Base-by-base conservation (phyloP, 2,329 filamentous ascomycete species). In the Trichoderma sp. region DNA sequence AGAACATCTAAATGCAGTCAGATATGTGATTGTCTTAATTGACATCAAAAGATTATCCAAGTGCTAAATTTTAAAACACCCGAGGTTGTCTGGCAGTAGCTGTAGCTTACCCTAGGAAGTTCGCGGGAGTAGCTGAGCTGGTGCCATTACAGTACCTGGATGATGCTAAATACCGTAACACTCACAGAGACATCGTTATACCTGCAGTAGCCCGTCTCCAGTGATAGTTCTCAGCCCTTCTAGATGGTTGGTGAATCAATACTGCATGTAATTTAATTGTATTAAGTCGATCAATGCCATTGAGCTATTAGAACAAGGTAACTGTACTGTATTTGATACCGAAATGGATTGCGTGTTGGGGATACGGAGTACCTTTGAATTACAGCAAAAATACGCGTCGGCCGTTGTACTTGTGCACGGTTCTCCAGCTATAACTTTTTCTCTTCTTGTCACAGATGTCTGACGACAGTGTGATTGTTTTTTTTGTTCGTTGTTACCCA, bases 401-500 rank as follows among this genome's bases (percentile, higher is more conserved):
- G n/a, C 9, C 24, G 27, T 29, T 59, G 71, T 74, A 74, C 29
- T 60, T 14, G 33, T 56, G 71, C 71, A 67, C 63, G 21, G 45
- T 21, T 56, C 50, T 24, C 31, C 63, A 29, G 27, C 33, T 21
- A 41, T 56, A 31, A 35, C 18, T 21, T n/a, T 18, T 27, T 45
- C 14, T 24, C 31, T 16, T 1, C 21, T 41, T 21, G 8, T 60
- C 29, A 18, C 24, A 35, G 45, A 73, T 60, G 50, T 41, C 63
- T 66, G 71, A 60, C 71, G 71, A 71, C 68, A 71, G 38, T 45
- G 56, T 71, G 56, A 63, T 45, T 33, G 45, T 27, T 68, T 45
- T 59, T 50, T 67, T 29, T 56, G n/a, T 21, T 41, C 11, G 16
- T 27, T 8, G n/a, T 6, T 35, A 74, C 72, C 27, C 11, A 0